Base-by-base conservation (phyloP, 2,329 filamentous ascomycete species). In the Aspergillus neotritici region DNA sequence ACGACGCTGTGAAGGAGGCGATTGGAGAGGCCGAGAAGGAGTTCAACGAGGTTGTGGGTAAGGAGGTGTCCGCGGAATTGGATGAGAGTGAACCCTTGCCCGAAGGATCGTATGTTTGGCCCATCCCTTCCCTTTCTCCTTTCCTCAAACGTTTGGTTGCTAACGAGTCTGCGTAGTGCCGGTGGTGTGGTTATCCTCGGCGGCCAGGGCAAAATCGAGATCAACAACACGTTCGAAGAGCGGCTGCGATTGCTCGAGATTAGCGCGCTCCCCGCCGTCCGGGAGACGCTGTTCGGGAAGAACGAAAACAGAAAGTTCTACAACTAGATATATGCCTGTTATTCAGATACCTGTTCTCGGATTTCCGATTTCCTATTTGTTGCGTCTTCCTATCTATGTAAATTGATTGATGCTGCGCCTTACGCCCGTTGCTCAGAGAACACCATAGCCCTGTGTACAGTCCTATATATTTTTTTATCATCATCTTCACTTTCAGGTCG, bases 151-250 rank as follows among this genome's bases (percentile, higher is more conserved):
- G n/a, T 31, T 16, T 31, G 31, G 14, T 31, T 40, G 25, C 49
- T 58, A 43, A 53, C 42, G 15, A 14, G 10, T 12, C 31, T 21
- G 16, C 30, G 36, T 47, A 97, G 93, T 60, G 78, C 89, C 47
- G 93, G 93, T 48, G 93, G 93, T 58, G 77, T 94, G 45, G 67
- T 79, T 46, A 82, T 98, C 53, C 71, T 94, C 43, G 88, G 90
- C 52, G 84, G 86, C 55, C 77, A 77, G 53, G 93, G 93, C 65
- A 96, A 91, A 78, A 97, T 98, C 65, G 89, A 95, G 61, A 91
- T 98, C 69, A 90, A 96, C 79, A 97, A 98, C 76, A 97, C 93
- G 43, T 86, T 97, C 56, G 93, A 97, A 66, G 86, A 94, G 65
- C 83, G 93, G 54, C 76, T 98, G 68, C 80, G 79, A 61, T 76